phyloP scores from a whole-genome alignment of 306 rosid genomes.

The Fagus sylvatica region DNA sequence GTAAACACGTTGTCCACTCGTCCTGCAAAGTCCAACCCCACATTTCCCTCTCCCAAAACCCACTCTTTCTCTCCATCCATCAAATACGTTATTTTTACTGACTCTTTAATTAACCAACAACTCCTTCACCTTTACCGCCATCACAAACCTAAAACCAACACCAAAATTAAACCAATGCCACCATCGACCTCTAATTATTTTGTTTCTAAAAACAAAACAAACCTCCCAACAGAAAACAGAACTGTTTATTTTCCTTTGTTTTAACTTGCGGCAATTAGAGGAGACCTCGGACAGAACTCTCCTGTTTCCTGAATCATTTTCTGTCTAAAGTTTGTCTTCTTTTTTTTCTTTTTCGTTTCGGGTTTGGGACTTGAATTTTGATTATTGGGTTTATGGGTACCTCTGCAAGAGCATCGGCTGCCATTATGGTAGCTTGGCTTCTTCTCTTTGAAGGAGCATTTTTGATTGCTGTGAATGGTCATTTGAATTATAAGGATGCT shows the following conservation, averaged over 20 bases:
- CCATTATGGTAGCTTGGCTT: slow-evolving; percentile 59
- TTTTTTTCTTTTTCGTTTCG: not conserved
- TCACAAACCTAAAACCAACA: not conserved
- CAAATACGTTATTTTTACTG: not conserved
- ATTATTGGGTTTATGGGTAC: slow-evolving; percentile 30
- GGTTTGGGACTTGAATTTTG: not conserved
- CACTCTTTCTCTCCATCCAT: not conserved
- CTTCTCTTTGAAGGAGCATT: slow-evolving; percentile 39
- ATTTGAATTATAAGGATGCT: slow-evolving; percentile 72
- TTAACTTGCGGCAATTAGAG: not conserved
- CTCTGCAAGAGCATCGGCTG: slow-evolving; percentile 23
- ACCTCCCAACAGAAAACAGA: not conserved
- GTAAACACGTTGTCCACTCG: not conserved
- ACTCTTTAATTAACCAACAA: not conserved
- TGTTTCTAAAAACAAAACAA: not conserved
- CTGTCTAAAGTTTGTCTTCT: not conserved
- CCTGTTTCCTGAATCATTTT: not conserved
- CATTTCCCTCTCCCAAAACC: not conserved
- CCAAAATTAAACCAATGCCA: too few species aligned
- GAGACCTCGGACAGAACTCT: not conserved
- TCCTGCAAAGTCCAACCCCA: slow-evolving; percentile 11
- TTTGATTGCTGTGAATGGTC: slow-evolving; percentile 35
- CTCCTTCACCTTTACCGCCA: slow-evolving; percentile 26
- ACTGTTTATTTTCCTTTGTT: not conserved
- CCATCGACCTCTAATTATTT: not conserved